phyloP scores from a whole-genome alignment of 1,284 basidiomycete genomes.

The Mycena citricolor region DNA sequence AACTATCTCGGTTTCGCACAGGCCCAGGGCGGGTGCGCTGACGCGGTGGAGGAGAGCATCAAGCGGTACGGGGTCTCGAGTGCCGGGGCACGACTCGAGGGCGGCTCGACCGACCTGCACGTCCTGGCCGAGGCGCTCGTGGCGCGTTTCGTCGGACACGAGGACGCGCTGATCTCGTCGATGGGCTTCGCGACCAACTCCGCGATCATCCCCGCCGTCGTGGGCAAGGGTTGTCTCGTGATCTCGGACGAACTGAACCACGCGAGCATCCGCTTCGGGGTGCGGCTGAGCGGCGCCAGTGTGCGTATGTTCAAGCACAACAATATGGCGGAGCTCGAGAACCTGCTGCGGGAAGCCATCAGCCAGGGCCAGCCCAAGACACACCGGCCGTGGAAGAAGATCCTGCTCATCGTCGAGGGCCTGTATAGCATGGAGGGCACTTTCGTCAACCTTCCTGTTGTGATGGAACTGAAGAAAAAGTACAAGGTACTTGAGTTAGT shows the following conservation, averaged over 20 bases:
- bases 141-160: conserved; percentile 85
- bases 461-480: conserved; percentile 89
- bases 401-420: conserved; percentile 92
- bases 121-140: conserved; percentile 83
- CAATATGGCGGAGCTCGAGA: conserved; percentile 84
- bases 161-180: conserved; percentile 87
- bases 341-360: conserved; percentile 86
- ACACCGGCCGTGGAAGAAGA: conserved; percentile 99
- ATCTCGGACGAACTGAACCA: conserved; percentile 99
- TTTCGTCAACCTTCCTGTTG: conserved; percentile 79
- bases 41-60: conserved; percentile 84
- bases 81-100: conserved; percentile 80
- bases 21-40: conserved; percentile 89
- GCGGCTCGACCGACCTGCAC: conserved; percentile 86
- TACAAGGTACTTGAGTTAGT: conserved; percentile 91
- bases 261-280: conserved; percentile 92
- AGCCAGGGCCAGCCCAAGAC: conserved; percentile 97
- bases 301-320: conserved; percentile 98
- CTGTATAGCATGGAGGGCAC: conserved; percentile 99
- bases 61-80: conserved; percentile 78
- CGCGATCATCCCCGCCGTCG: conserved; percentile 90
- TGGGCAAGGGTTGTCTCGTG: conserved; percentile 89
- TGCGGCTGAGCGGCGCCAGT: conserved; percentile 85
- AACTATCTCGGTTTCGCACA: conserved; percentile 99
- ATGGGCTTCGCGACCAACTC: conserved; percentile 97